These are phyloP conservation scores for Kurtzmaniella quercitrusa DNA, from an alignment of 1,139 yeast species.

Conservation along the genomic window DNA sequence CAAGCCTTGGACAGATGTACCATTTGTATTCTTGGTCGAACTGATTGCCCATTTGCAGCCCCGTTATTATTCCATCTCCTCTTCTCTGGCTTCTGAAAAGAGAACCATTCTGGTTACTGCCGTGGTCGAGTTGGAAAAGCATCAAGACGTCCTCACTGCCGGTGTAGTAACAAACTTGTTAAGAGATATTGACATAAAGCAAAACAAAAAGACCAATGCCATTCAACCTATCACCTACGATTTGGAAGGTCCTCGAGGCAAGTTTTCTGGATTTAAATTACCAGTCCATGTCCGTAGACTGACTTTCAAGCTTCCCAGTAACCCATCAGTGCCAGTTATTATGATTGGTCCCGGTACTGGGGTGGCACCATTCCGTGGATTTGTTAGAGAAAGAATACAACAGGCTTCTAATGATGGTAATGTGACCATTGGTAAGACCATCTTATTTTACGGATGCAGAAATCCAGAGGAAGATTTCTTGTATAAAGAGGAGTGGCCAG, in stretches of 20 bases:
- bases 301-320: slow-evolving; percentile 89
- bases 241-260: slow-evolving; percentile 75
- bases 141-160: slow-evolving; percentile 45
- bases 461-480: slow-evolving; percentile 69
- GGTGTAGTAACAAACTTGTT: slow-evolving; percentile 93
- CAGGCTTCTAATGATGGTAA: slow-evolving; percentile 38
- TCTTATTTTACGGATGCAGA: slow-evolving; percentile 88
- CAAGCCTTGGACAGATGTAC: slow-evolving; percentile 65
- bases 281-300: slow-evolving; percentile 95
- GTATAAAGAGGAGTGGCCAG: slow-evolving; percentile 83
- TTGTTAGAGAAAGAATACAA: slow-evolving; percentile 68
- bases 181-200: slow-evolving; percentile 64
- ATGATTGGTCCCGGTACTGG: slow-evolving; percentile 99
- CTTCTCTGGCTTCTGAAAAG: slow-evolving; percentile 79
- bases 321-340: slow-evolving; percentile 77
- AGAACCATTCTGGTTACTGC: slow-evolving; percentile 79
- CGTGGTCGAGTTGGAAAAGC: slow-evolving; percentile 75
- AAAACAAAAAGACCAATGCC: slow-evolving; percentile 41
- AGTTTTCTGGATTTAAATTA: slow-evolving; percentile 52
- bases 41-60: slow-evolving; percentile 80
- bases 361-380: slow-evolving; percentile 96
- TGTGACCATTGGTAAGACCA: slow-evolving; percentile 62
- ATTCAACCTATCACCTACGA: slow-evolving; percentile 59
- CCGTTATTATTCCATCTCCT: slow-evolving; percentile 94
- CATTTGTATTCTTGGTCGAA: slow-evolving; percentile 83